Conservation (phyloP, 148 eudicot genomes). For the Vaccinium darrowii region DNA sequence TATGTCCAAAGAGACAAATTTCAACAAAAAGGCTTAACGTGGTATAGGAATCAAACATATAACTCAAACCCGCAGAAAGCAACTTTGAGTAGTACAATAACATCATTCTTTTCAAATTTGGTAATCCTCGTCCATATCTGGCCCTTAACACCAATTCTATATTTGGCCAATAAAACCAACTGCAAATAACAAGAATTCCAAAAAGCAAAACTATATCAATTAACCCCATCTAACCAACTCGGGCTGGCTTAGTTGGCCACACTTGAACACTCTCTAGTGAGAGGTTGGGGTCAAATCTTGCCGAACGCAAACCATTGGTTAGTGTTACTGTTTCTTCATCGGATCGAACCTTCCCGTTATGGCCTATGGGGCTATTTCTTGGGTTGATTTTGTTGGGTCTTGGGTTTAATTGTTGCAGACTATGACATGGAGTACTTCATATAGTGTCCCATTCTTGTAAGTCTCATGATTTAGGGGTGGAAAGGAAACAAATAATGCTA, state of each 20-base stretch:
- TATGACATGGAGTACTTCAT: background rate
- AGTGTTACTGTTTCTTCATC: background rate
- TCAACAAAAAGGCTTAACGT: background rate
- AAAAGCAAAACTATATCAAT: background rate
- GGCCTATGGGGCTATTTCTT: background rate
- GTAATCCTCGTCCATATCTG: background rate
- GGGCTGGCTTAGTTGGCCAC: background rate
- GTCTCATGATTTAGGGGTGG: too few relatives aligned
- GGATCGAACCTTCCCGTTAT: background rate
- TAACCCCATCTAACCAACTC: background rate
- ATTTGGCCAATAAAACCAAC: background rate
- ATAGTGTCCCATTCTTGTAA: background rate
- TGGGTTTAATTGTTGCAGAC: background rate
- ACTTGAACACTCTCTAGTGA: background rate
- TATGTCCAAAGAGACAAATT: background rate
- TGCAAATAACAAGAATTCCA: background rate
- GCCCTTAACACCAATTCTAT: background rate
- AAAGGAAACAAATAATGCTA: too few relatives aligned
- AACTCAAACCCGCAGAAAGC: background rate
- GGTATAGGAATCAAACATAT: background rate
- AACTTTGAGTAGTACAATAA: background rate
- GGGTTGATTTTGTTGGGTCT: background rate
- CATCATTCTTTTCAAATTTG: background rate
- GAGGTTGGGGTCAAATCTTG: background rate
- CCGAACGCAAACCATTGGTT: background rate